These are phyloP conservation scores for Backusella morwellensis DNA, from an alignment of 192 early-diverging fungal species.

Conservation along the genomic window DNA sequence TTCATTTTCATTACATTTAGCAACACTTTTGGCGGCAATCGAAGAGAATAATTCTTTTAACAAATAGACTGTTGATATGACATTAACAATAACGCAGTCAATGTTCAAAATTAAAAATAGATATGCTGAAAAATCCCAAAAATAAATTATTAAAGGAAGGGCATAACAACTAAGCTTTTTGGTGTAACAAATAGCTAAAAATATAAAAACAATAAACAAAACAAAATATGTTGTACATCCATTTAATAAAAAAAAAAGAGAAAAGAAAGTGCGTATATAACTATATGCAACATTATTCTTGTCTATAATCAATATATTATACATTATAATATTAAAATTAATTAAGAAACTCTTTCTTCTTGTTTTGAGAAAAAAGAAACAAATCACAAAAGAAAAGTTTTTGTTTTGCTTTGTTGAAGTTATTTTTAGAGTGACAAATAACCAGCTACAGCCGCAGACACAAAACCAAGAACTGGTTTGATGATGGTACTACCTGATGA, in stretches of 20 bases:
- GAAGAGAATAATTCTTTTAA: no score
- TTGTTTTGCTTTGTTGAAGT: not conserved
- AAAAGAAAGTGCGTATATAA: not conserved
- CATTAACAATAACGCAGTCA: no score
- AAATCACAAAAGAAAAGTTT: not conserved
- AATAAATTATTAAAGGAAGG: not conserved
- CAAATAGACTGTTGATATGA: no score
- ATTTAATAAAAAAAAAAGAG: not conserved
- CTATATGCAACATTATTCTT: not conserved
- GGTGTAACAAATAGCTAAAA: not conserved
- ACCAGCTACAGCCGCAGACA: not conserved
- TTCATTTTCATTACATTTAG: not conserved
- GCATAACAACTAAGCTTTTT: not conserved
- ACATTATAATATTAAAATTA: not conserved
- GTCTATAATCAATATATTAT: not conserved
- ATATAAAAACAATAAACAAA: not conserved
- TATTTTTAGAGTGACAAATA: constrained; percentile 12
- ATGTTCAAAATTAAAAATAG: not conserved
- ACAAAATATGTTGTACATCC: not conserved
- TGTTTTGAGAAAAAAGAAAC: not conserved
- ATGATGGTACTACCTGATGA: not conserved
- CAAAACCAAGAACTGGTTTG: constrained; percentile 3
- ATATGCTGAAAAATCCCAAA: not conserved
- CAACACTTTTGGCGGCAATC: not conserved
- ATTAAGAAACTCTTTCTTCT: not conserved